A percentile compares a stretch with the other conserved stretches of the same genome.
phyloP scores from a whole-genome alignment of 2,329 filamentous ascomycete genomes.

The Zelopaecilomyces penicillatus region DNA sequence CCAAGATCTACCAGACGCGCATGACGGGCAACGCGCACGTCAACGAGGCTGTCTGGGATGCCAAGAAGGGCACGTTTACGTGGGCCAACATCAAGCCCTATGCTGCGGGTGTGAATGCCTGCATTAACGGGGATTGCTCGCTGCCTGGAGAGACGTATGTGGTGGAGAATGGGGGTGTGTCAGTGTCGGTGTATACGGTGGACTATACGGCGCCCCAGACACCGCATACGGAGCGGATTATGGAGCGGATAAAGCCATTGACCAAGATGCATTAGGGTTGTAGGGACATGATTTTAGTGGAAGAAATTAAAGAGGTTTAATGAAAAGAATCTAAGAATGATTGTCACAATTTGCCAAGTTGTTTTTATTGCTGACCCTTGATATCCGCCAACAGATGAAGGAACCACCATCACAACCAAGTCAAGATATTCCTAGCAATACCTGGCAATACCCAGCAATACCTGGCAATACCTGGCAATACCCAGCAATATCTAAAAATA shows the following conservation, averaged over 20 bases:
- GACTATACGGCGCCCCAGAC: conserved; percentile 39
- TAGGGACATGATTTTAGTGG: no score
- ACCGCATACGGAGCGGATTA: conserved; percentile 15
- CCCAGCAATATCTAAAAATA: no score
- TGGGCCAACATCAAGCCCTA: conserved; percentile 30
- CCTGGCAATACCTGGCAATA: no score
- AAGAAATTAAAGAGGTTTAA: no score
- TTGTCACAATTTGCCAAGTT: no score
- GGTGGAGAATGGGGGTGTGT: conserved; percentile 32
- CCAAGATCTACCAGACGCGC: conserved; percentile 37
- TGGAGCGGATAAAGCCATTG: conserved; percentile 16
- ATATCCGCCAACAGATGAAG: no score
- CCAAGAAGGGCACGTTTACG: conserved; percentile 33
- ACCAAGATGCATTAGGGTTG: background rate
- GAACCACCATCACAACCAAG: no score
- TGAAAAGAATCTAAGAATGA: no score
- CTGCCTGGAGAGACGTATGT: conserved; percentile 43
- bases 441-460: no score
- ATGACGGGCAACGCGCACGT: conserved; percentile 41
- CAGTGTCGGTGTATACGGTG: conserved; percentile 39
- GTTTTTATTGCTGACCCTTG: no score
- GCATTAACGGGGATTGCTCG: conserved; percentile 42
- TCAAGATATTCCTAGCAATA: no score
- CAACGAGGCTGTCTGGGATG: conserved; percentile 36
- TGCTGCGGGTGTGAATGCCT: conserved; percentile 35